Evolutionary conservation across 2,329 filamentous ascomycete genomes (phyloP), one percentile per base, ranked within the genome.

Genomic region (Hyphodiscus sp.): DNA sequence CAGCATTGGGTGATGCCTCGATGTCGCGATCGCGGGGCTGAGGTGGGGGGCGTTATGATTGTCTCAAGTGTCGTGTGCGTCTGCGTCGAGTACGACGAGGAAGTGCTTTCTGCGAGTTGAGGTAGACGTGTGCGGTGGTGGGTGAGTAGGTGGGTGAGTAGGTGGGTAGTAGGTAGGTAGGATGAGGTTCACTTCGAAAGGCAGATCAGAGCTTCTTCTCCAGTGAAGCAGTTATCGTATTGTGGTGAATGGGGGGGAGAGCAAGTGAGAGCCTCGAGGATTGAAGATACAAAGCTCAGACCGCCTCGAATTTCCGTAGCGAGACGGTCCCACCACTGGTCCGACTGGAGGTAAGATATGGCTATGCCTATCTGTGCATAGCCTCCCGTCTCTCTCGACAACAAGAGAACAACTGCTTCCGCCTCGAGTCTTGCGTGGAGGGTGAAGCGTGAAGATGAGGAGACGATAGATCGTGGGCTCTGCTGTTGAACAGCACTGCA

Each of bases 1-100:
- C 41, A 63, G 44, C 58, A 64, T 61, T 45, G 42, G 48, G 16
- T 26, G 3, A 20, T 47, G 45, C 15, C 26, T 30, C 29, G 15
- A 23, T 38, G 18, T 52, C 42, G 49, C 44, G 26, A 50, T 50
- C 18, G 43, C 51, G 26, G 50, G 41, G 53, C 18, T 50, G 52
- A 29, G 20, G 45, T 23, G 20, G 45, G 20, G 45, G 45, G 43
- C n/a, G 43, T 26, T 3, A 8, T 38, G 2, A 5, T 38, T 38
- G 33, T 38, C 33, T 38, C 33, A 38, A 38, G 33, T 38, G 33
- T 38, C 33, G 33, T 38, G 33, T 38, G 33, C 33, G 33, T 38
- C 33, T 13, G 11, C 5, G 33, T 6, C 13, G 33, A 10, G 13
- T n/a, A n/a, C n/a, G 23, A 26, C 4, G 23, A 26, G 23, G 33